Conservation (phyloP, 169 alveolate species). For the Cryptosporidium andersoni region DNA sequence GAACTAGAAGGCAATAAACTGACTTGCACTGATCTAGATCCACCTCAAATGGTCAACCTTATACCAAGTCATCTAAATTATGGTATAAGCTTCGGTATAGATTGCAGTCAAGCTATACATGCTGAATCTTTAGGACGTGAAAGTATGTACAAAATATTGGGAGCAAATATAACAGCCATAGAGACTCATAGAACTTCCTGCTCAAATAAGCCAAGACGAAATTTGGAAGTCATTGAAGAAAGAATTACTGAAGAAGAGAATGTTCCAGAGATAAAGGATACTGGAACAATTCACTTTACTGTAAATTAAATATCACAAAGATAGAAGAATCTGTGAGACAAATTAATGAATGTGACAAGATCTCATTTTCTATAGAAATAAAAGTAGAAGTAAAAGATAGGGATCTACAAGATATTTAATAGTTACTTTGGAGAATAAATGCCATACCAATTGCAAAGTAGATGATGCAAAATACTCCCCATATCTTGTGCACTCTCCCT, state of each 20-base stretch:
- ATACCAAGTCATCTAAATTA: neutral
- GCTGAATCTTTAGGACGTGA: slow-evolving; percentile 26
- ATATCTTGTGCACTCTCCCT: slow-evolving; percentile 62
- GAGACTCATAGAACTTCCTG: too few relatives aligned
- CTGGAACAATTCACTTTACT: neutral
- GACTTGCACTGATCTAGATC: slow-evolving; percentile 53
- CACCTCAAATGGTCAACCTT: slow-evolving; percentile 50
- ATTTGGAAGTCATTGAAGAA: neutral
- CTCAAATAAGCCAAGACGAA: too few relatives aligned
- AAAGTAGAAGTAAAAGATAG: too few relatives aligned
- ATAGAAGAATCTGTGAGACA: neutral
- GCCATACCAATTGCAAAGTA: slow-evolving; percentile 54
- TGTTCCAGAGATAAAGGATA: neutral
- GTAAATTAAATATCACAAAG: neutral
- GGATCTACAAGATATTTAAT: neutral
- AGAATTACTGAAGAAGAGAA: neutral
- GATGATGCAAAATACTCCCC: slow-evolving; percentile 47
- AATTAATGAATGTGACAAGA: too few relatives aligned
- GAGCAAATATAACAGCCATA: neutral
- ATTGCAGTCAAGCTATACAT: slow-evolving; percentile 21
- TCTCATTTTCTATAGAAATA: too few relatives aligned
- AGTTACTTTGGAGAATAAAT: slow-evolving; percentile 30
- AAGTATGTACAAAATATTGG: slow-evolving; percentile 21
- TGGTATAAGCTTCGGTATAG: slow-evolving; percentile 7
- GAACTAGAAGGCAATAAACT: slow-evolving; percentile 20